Conservation (phyloP, 106 monocot species). For the Agapanthus africanus region DNA sequence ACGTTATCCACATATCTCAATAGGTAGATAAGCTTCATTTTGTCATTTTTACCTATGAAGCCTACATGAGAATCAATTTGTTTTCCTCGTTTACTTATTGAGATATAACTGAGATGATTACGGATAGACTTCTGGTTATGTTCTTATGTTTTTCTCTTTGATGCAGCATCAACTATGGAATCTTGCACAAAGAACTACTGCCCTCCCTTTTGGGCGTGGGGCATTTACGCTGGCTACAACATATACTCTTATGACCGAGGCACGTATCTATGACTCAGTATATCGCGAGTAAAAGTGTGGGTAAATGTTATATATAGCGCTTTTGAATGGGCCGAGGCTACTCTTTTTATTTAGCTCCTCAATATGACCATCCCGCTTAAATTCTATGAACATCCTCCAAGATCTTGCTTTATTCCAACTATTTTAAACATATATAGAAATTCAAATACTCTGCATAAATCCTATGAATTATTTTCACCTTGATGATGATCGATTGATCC, state of each 20-base stretch:
- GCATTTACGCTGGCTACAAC: slow-evolving; percentile 90
- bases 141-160: slow-evolving; percentile 2
- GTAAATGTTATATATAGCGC: too few relatives aligned
- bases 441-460: too few relatives aligned
- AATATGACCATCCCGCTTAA: too few relatives aligned
- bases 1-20: too few relatives aligned
- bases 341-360: too few relatives aligned
- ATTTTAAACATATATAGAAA: too few relatives aligned
- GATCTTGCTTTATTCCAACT: too few relatives aligned
- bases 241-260: slow-evolving; percentile 87
- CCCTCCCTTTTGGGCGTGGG: slow-evolving; percentile 90
- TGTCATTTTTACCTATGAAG: background rate
- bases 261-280: background rate
- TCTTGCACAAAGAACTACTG: slow-evolving; percentile 89
- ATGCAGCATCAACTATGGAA: slow-evolving; percentile 90
- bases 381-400: too few relatives aligned
- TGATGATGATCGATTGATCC: too few relatives aligned
- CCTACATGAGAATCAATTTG: background rate
- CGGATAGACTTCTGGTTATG: background rate
- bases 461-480: too few relatives aligned
- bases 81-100: background rate
- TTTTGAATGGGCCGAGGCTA: too few relatives aligned
- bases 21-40: background rate
- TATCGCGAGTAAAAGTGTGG: background rate
- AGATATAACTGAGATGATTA: too few relatives aligned